Percentiles rank a stretch among this genome's conserved stretches.
These are phyloP conservation scores for Elongisporangium prolatum DNA, from an alignment of 352 stramenopile genomes.

Conservation along the genomic window DNA sequence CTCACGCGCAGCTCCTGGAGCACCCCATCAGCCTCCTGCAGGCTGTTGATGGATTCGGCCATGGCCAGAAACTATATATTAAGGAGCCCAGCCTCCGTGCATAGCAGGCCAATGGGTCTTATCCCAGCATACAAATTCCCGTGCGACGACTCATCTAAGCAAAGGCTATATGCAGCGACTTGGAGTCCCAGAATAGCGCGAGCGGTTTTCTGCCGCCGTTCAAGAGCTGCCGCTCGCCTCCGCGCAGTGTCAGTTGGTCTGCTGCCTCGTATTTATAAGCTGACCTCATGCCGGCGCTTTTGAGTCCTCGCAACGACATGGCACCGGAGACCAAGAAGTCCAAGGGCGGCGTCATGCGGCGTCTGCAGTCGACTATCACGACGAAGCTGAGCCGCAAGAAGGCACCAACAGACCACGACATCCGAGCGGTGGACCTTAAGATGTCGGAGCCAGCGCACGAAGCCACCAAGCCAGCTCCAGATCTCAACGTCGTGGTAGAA, in stretches of 20 bases:
- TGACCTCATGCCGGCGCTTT: constrained; percentile 21
- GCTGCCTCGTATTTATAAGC: constrained; percentile 3
- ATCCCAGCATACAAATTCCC: not conserved
- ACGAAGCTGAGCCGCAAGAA: constrained; percentile 47
- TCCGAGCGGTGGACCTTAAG: not conserved
- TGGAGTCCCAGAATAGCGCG: not conserved
- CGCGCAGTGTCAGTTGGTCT: constrained; percentile 3
- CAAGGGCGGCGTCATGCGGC: constrained; percentile 57
- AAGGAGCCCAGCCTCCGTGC: not conserved
- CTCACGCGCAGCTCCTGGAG: constrained; percentile 31
- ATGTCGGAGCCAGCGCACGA: not conserved
- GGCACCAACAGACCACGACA: constrained; percentile 4
- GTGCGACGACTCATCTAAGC: not conserved
- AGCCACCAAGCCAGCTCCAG: not conserved
- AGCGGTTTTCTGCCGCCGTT: not conserved
- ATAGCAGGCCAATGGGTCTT: not conserved
- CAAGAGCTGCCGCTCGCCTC: not conserved
- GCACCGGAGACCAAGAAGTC: constrained; percentile 23
- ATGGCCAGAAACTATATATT: not conserved
- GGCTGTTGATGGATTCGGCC: constrained; percentile 23
- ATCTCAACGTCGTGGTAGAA: not conserved
- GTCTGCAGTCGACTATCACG: constrained; percentile 64
- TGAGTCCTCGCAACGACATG: constrained; percentile 22
- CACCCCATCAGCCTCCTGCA: constrained; percentile 35
- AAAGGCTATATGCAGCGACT: not conserved